Conservation (phyloP, 331 rosid genomes). For the Malus hybrid region DNA sequence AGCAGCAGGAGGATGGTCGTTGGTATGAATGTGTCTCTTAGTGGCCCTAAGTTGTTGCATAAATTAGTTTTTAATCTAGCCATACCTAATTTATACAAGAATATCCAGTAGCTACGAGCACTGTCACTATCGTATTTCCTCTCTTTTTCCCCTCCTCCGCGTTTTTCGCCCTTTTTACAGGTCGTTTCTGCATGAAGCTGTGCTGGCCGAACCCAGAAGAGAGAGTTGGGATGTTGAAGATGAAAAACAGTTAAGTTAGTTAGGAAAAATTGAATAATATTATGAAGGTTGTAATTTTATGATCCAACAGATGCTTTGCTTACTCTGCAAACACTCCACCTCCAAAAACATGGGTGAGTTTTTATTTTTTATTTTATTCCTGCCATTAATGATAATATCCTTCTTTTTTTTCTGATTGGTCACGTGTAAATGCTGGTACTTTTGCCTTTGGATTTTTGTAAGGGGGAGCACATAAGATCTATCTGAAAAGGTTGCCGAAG, state of each 20-base stretch:
- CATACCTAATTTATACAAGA: constrained; percentile 26
- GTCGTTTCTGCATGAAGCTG: constrained; percentile 15
- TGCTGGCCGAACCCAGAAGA: constrained; percentile 12
- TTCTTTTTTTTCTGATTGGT: background rate
- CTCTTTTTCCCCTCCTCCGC: background rate
- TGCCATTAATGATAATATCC: constrained; percentile 1
- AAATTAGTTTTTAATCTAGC: constrained; percentile 23
- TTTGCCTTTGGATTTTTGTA: background rate
- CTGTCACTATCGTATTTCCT: constrained; percentile 5
- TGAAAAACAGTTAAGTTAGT: constrained; percentile 8
- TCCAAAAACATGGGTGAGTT: background rate
- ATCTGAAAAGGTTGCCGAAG: constrained; percentile 17
- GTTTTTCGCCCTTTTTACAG: constrained; percentile 11
- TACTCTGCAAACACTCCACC: constrained; percentile 11
- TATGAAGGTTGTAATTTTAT: constrained; percentile 16
- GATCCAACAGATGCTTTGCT: constrained; percentile 14
- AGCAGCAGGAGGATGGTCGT: constrained; percentile 19
- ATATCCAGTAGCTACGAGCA: constrained; percentile 5
- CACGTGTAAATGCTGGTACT: constrained; percentile 10
- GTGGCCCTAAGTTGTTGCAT: constrained; percentile 16
- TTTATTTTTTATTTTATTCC: background rate
- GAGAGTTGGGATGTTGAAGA: constrained; percentile 22
- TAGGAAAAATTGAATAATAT: constrained; percentile 16
- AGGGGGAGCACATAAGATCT: constrained; percentile 7
- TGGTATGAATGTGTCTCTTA: constrained; percentile 13